phyloP scores from a whole-genome alignment of 78 protist species.

The Salpingoeca rosetta region DNA sequence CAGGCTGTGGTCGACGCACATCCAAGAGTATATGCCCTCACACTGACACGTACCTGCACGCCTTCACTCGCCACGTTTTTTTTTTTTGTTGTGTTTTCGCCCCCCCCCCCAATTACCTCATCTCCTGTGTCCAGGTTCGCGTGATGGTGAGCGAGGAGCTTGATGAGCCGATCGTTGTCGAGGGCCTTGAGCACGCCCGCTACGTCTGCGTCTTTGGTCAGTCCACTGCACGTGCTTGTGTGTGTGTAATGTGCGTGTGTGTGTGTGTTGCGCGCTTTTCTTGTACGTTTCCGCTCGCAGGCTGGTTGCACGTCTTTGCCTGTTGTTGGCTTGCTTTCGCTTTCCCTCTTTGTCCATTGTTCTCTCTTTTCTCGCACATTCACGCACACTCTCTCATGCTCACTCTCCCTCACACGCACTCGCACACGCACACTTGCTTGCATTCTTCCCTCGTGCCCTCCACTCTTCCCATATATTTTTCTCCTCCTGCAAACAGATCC shows the following conservation, averaged over 20 bases:
- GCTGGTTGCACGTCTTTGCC: not conserved
- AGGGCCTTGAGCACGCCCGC: not conserved
- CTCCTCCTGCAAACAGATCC: too few relatives aligned
- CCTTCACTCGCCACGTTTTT: too few relatives aligned
- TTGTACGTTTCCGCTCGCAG: not conserved
- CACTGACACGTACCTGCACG: too few relatives aligned
- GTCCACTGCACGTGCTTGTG: too few relatives aligned
- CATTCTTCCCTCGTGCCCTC: conserved; percentile 19
- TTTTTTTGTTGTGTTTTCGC: too few relatives aligned
- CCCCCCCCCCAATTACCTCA: not conserved
- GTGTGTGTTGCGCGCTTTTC: not conserved
- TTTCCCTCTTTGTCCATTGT: not conserved
- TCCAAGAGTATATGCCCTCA: too few relatives aligned
- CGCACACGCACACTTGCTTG: not conserved
- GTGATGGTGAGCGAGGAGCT: conserved; percentile 57
- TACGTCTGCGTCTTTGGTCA: not conserved
- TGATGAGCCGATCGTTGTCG: conserved; percentile 36
- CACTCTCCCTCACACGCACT: not conserved
- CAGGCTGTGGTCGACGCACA: too few relatives aligned
- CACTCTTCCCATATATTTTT: too few relatives aligned
- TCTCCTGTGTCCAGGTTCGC: conserved; percentile 2
- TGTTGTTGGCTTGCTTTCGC: not conserved
- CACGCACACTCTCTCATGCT: not conserved
- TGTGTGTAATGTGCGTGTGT: not conserved
- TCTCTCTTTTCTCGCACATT: not conserved